phyloP scores from a whole-genome alignment of 2,329 filamentous ascomycete species.

The Thielaviopsis cerberus region DNA sequence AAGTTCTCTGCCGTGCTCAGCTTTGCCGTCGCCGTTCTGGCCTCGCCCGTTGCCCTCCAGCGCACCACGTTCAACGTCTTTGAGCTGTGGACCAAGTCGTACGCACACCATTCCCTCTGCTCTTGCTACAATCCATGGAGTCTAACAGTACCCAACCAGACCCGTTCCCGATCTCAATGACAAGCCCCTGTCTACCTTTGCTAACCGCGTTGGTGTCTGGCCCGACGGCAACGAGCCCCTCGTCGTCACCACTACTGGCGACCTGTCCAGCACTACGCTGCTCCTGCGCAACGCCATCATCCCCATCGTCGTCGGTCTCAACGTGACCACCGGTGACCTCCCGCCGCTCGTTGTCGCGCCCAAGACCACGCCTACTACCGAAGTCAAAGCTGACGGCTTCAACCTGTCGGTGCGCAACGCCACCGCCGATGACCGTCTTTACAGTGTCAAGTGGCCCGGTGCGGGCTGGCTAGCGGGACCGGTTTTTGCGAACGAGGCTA shows the following conservation, averaged over 20 bases:
- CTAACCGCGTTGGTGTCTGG: slow-evolving; percentile 5
- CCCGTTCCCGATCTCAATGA: slow-evolving; percentile 1
- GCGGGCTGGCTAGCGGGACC: slow-evolving; percentile 7
- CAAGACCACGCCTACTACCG: background rate
- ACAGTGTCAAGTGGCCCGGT: slow-evolving; percentile 1
- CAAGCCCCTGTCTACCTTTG: slow-evolving; percentile 3
- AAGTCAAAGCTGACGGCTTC: background rate
- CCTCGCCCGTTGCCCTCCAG: background rate
- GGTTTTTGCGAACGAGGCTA: background rate
- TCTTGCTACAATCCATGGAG: background rate
- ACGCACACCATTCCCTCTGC: background rate
- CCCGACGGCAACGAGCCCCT: background rate
- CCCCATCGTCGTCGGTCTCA: background rate
- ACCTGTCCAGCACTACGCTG: background rate
- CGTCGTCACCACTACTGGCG: slow-evolving; percentile 1
- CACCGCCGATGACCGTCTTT: background rate
- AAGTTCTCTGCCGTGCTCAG: slow-evolving; percentile 3
- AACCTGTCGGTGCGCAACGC: background rate
- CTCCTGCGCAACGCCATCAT: background rate
- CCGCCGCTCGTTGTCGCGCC: background rate
- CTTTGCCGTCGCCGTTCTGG: slow-evolving; percentile 6
- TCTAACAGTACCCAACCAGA: background rate
- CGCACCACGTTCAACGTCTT: background rate
- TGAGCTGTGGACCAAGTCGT: slow-evolving; percentile 4
- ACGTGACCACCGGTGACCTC: background rate